A percentile compares a stretch with the other conserved stretches of the same genome.
Evolutionary conservation across 352 stramenopile genomes (phyloP).

Genomic region (Globisporangium uncinulatum): DNA sequence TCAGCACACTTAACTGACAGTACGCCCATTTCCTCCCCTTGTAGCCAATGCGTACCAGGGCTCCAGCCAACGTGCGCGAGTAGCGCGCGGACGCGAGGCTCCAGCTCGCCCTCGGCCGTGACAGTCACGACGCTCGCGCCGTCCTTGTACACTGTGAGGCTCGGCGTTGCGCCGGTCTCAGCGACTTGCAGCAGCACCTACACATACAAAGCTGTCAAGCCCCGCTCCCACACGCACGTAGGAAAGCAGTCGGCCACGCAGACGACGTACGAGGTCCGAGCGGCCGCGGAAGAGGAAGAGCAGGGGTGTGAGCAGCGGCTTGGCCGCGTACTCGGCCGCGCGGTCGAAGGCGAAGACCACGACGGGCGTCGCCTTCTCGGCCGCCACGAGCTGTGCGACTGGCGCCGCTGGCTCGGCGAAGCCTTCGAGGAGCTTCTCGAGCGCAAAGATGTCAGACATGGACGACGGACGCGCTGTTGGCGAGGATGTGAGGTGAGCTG

Average conservation of each 20-base stretch:
- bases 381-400: constrained; percentile 24
- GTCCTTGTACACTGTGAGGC: constrained; percentile 50
- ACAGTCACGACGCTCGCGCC: constrained; percentile 26
- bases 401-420: constrained; percentile 3
- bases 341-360: constrained; percentile 28
- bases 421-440: constrained; percentile 7
- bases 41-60: constrained; percentile 22
- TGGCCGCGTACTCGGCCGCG: constrained; percentile 31
- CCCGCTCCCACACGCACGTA: no score
- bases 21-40: no score
- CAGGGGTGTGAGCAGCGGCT: constrained; percentile 42
- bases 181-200: constrained; percentile 37
- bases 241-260: neutral
- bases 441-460: constrained; percentile 10
- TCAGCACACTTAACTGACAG: no score
- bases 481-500: neutral
- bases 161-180: constrained; percentile 27
- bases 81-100: constrained; percentile 43
- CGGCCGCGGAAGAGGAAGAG: constrained; percentile 59
- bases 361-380: constrained; percentile 18
- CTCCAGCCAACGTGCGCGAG: constrained; percentile 56
- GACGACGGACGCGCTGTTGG: neutral
- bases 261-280: constrained; percentile 44
- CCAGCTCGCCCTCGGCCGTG: constrained; percentile 36
- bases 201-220: neutral